Conservation (phyloP, 345 rosid genomes). For the Nasturtium officinale region DNA sequence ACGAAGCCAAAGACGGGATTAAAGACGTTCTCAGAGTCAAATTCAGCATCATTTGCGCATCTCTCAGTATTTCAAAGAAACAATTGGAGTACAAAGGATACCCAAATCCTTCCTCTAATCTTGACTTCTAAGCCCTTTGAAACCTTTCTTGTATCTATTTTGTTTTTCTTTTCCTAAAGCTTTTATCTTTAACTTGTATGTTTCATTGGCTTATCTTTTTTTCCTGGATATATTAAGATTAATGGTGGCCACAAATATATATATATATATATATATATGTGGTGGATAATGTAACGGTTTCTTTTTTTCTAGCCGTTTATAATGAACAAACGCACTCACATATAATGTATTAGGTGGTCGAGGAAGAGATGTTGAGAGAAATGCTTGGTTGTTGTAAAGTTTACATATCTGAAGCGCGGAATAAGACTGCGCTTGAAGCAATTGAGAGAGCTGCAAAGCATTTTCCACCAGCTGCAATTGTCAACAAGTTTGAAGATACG, state of each 20-base stretch:
- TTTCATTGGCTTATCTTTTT: conserved; percentile 15
- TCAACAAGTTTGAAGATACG: conserved; percentile 80
- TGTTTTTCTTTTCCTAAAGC: not conserved
- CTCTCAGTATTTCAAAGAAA: conserved; percentile 53
- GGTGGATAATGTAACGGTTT: conserved; percentile 37
- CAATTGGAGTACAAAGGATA: conserved; percentile 67
- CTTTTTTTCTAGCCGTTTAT: conserved; percentile 12
- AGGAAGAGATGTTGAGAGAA: conserved; percentile 58
- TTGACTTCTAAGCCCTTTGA: conserved; percentile 54
- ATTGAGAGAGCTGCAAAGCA: conserved; percentile 70
- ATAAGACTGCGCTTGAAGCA: conserved; percentile 63
- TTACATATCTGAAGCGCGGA: conserved; percentile 80
- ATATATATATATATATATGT: not conserved
- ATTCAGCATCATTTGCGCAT: conserved; percentile 67
- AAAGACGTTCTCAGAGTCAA: conserved; percentile 63
- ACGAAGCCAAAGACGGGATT: conserved; percentile 61
- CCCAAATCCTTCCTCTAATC: conserved; percentile 53
- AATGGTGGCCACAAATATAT: conserved; percentile 42
- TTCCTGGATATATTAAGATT: not conserved
- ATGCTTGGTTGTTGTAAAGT: conserved; percentile 86
- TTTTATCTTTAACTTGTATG: not conserved
- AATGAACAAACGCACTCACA: conserved; percentile 2
- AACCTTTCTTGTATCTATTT: not conserved
- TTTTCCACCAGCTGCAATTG: conserved; percentile 64
- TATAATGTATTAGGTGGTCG: conserved; percentile 28